These are phyloP conservation scores for Guyanaporus albipodus DNA, from an alignment of 768 basidiomycete species.

Conservation along the genomic window DNA sequence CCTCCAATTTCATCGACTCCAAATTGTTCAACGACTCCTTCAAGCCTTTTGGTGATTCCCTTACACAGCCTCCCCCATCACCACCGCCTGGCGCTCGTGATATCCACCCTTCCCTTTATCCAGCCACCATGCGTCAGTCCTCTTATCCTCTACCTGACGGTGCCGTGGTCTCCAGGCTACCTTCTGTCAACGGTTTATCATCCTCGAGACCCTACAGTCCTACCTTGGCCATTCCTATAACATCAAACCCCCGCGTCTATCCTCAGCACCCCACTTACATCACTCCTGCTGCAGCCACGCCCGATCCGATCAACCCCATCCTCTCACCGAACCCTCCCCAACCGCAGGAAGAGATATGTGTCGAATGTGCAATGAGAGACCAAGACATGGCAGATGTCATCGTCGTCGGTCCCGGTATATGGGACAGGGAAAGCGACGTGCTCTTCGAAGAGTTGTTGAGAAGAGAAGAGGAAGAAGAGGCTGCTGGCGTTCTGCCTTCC, in stretches of 20 bases:
- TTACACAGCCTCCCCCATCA: slow-evolving; percentile 22
- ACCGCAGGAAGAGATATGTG: slow-evolving; percentile 78
- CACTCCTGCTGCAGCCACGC: slow-evolving; percentile 46
- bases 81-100: slow-evolving; percentile 21
- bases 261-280: slow-evolving; percentile 78
- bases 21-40: slow-evolving; percentile 28
- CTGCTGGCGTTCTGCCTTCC: slow-evolving; percentile 41
- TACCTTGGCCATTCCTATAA: slow-evolving; percentile 46
- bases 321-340: slow-evolving; percentile 51
- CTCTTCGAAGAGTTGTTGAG: slow-evolving; percentile 71
- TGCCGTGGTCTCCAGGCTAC: slow-evolving; percentile 30
- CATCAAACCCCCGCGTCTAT: slow-evolving; percentile 62
- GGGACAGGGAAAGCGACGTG: slow-evolving; percentile 89
- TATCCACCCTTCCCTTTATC: slow-evolving; percentile 33
- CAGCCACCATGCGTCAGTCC: slow-evolving; percentile 45
- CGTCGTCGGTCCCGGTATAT: slow-evolving; percentile 79
- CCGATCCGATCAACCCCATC: slow-evolving; percentile 57
- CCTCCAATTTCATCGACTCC: slow-evolving; percentile 25
- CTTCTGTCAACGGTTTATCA: slow-evolving; percentile 54
- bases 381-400: slow-evolving; percentile 96
- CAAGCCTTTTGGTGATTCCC: slow-evolving; percentile 31
- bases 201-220: slow-evolving; percentile 52
- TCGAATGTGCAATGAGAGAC: slow-evolving; percentile 98
- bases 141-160: slow-evolving; percentile 38
- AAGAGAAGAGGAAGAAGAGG: slow-evolving; percentile 69